Base-by-base conservation (phyloP, 306 rosid species). In the Potentilla sterilis region DNA sequence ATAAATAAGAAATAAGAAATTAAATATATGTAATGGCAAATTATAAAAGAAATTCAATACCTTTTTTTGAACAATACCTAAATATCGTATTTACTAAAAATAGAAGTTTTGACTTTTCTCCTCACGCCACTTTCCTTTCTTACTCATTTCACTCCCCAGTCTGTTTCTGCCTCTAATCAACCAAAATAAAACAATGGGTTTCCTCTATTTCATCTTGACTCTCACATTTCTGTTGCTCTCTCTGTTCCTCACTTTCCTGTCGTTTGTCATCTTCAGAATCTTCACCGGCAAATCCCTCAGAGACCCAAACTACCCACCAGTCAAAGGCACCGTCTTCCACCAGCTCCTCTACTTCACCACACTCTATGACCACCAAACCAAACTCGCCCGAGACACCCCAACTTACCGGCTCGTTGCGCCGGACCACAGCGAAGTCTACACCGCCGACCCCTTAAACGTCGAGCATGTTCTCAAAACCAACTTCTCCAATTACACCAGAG, bases 201-300 rank as follows among this genome's bases (percentile, higher is more conserved):
- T 87, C 83, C 64, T 86, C 48, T 38, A 22, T 47, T 46, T 69
- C 74, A 9, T 86, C 22, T 68, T 84, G 66, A 73, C 82, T 67
- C 70, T 83, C 58, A 67, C 81, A 48, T 19, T 83, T 35, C 40
- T 72, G 48, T 12, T 82, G 14, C 64, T 81, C 42, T 22, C 43
- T 43, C 42, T 85, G 59, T 48, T 83, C 18, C 34, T 90, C 0
- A 11, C 24, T 64, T 37, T 58, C 37, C 37, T 87, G 35, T 76
- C 80, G 19, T 38, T 83, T 62, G 73, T 90, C 74, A 69, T 74
- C 18, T 24, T 86, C 12, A 73, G 16, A 47, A 77, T 79, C 48
- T 73, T 72, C 78, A 51, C 42, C 12, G 92, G 94, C 55, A 89
- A 90, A 66, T 90, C 95, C 77, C 73, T 86, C 41, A 79, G 75